Conservation (phyloP, 495 filamentous ascomycete genomes). For the Podospora fimiseda region DNA sequence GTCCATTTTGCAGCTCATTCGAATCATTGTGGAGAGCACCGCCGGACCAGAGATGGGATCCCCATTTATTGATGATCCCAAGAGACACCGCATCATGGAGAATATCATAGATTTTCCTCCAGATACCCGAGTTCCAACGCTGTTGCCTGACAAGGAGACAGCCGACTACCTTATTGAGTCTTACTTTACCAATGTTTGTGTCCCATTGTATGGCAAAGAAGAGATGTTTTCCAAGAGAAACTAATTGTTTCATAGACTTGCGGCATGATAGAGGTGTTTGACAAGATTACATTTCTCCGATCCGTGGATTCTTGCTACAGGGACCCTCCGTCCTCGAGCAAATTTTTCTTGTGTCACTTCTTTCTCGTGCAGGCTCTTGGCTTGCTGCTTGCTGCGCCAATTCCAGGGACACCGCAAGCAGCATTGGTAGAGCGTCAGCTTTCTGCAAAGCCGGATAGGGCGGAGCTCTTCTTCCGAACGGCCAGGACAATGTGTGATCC, state of each 20-base stretch:
- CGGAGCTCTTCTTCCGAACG: constrained; percentile 54
- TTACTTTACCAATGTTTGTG: constrained; percentile 54
- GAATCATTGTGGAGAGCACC: constrained; percentile 63
- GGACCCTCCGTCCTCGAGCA: constrained; percentile 43
- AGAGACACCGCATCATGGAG: constrained; percentile 63
- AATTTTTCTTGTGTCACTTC: constrained; percentile 47
- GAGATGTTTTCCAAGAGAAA: no score
- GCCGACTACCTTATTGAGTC: constrained; percentile 49
- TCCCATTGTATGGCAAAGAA: neutral
- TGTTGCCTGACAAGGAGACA: constrained; percentile 50
- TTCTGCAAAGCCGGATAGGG: constrained; percentile 38
- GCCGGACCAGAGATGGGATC: constrained; percentile 49
- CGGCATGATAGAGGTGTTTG: constrained; percentile 51
- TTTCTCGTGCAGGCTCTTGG: constrained; percentile 56
- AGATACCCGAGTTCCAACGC: constrained; percentile 37
- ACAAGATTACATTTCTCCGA: constrained; percentile 42
- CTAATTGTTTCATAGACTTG: constrained; percentile 40
- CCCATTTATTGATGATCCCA: constrained; percentile 62
- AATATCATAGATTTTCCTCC: constrained; percentile 46
- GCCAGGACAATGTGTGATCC: constrained; percentile 51
- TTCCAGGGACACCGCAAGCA: constrained; percentile 40
- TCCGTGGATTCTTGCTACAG: constrained; percentile 46
- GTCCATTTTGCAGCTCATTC: constrained; percentile 64
- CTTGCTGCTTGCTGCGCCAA: constrained; percentile 49
- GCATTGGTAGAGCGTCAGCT: constrained; percentile 46